phyloP scores from a whole-genome alignment of 2,329 filamentous ascomycete genomes.

The Epichloe baconii region DNA sequence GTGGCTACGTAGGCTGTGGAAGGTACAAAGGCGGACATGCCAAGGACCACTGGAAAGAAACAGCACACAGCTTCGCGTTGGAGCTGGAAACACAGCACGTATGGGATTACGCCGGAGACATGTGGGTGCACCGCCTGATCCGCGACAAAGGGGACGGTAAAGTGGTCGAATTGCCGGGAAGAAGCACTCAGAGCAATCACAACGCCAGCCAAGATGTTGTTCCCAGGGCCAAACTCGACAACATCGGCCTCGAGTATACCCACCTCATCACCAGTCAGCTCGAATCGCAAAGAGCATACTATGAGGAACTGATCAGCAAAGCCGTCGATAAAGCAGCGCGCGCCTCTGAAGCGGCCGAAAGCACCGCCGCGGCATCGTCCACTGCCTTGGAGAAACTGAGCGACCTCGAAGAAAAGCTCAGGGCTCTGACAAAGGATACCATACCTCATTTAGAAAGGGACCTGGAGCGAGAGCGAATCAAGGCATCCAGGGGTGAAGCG shows the following conservation, averaged over 20 bases:
- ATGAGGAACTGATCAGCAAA: constrained; percentile 81
- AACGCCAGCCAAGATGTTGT: constrained; percentile 51
- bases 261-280: constrained; percentile 87
- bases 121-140: constrained; percentile 91
- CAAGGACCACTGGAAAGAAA: constrained; percentile 85
- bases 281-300: constrained; percentile 85
- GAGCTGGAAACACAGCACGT: constrained; percentile 90
- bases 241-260: constrained; percentile 86
- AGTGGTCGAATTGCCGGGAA: constrained; percentile 71
- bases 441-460: constrained; percentile 62
- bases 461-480: constrained; percentile 51
- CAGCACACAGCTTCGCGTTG: constrained; percentile 80
- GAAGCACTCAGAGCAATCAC: constrained; percentile 21
- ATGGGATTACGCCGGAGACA: constrained; percentile 94
- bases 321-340: constrained; percentile 79
- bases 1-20: constrained; percentile 83
- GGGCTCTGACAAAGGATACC: constrained; percentile 39
- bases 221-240: constrained; percentile 54
- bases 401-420: constrained; percentile 31
- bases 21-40: constrained; percentile 90
- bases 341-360: constrained; percentile 54
- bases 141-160: constrained; percentile 89
- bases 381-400: constrained; percentile 36
- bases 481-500: constrained; percentile 58
- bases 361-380: constrained; percentile 38